Evolutionary conservation across 148 eudicot genomes (phyloP).

Genomic region (Oxyria digyna): DNA sequence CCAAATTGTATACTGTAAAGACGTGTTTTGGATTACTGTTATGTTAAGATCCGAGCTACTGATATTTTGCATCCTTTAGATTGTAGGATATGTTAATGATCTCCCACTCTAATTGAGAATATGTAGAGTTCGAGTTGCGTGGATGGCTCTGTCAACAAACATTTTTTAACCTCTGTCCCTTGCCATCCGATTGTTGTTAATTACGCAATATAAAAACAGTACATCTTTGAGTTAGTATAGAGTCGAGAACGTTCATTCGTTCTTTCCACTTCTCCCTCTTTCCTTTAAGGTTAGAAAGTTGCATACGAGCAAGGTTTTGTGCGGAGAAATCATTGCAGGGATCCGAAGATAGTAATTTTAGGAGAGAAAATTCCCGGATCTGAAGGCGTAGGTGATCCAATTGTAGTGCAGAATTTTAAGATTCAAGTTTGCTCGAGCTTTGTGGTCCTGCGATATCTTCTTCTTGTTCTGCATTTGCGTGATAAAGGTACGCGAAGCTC

Average conservation of each 20-base stretch:
- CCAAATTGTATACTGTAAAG: too few species aligned
- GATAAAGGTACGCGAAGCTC: neutral
- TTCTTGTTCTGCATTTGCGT: neutral
- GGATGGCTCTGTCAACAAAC: too few species aligned
- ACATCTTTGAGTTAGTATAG: too few species aligned
- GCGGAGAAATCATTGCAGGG: neutral
- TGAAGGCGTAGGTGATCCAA: neutral
- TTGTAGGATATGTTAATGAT: too few species aligned
- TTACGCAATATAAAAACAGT: too few species aligned
- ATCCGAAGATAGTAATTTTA: neutral
- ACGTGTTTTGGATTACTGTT: neutral
- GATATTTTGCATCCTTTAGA: too few species aligned
- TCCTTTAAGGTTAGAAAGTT: neutral
- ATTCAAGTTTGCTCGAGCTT: neutral
- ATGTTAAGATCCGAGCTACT: neutral
- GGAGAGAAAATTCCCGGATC: neutral
- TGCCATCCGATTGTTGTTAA: too few species aligned
- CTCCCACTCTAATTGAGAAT: too few species aligned
- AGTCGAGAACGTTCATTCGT: neutral
- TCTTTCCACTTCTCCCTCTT: neutral
- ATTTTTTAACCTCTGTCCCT: too few species aligned
- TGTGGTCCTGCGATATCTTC: neutral
- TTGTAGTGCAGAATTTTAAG: neutral
- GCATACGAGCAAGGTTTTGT: neutral
- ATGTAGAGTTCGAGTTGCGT: too few species aligned